Evolutionary conservation across 768 basidiomycete genomes (phyloP), one percentile per base, ranked within the genome.

Genomic region (Mrakia blollopis): DNA sequence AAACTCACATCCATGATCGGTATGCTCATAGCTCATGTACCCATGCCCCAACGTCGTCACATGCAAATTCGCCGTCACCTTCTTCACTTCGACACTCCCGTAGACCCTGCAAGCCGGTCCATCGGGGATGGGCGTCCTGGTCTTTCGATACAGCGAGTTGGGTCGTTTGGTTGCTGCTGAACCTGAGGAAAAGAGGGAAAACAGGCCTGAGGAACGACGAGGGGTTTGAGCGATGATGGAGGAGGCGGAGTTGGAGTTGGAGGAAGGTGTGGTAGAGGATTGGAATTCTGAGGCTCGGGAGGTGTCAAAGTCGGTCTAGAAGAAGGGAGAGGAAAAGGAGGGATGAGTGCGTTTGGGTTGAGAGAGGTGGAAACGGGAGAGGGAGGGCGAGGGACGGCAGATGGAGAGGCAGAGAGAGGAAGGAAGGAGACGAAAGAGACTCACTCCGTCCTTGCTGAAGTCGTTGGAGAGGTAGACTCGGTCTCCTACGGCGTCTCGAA

Each of bases 401-500:
- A 32, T 28, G 28, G 41, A 30, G 28, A 28, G 61, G 8, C 28
- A 7, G 44, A 47, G 44, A 16, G 28, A 39, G 50, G 60, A 18
- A 32, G 30, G 65, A 61, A 61, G 32, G 57, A 76, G 30, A 18
- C 21, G 67, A 41, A 44, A 23, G n/a, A 35, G 14, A 72, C 70
- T 78, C 81, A 92, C 92, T 54, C 94, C 93, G 80, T 99, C 95
- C 74, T 93, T 89, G 75, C 87, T 89, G 81, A 98, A 89, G 35
- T 89, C 89, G 78, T 88, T 86, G 80, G 89, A 94, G 77, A 98
- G 87, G 82, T 90, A 91, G 44, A 99, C 81, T 60, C 96, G 87
- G 83, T 99, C 96, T 3, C 96, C 96, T n/a, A 97, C 87, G 0
- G 91, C 92, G 82, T 99, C 96, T 76, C 94, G 86, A 78, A 99